Conservation (phyloP, 345 rosid species). For the Erucastrum elatum region DNA sequence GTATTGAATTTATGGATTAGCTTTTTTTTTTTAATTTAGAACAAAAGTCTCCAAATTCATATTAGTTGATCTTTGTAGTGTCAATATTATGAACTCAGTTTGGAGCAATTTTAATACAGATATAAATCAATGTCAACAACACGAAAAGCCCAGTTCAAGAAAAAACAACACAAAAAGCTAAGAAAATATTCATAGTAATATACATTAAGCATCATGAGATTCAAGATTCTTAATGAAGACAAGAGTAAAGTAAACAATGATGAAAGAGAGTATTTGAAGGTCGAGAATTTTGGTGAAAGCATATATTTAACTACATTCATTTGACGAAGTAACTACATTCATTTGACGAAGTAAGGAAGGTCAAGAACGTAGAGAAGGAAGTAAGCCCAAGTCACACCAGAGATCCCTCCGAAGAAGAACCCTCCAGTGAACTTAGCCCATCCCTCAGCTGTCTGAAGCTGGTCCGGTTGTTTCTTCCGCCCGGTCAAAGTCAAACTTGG, state of each 20-base stretch:
- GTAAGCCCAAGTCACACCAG: slow-evolving; percentile 95
- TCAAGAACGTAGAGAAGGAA: slow-evolving; percentile 80
- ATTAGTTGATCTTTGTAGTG: neutral
- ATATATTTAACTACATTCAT: slow-evolving; percentile 40
- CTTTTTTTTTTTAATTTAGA: neutral
- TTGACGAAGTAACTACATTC: slow-evolving; percentile 51
- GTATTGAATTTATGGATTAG: neutral
- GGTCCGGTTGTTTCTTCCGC: slow-evolving; percentile 92
- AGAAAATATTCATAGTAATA: slow-evolving; percentile 15
- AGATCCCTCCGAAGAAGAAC: slow-evolving; percentile 94
- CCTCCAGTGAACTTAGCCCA: slow-evolving; percentile 94
- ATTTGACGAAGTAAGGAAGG: slow-evolving; percentile 90
- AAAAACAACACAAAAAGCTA: neutral
- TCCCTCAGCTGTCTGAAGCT: slow-evolving; percentile 89
- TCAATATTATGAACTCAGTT: neutral
- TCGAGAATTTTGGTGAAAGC: neutral
- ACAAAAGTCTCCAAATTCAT: neutral
- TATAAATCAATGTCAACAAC: neutral
- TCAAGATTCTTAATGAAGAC: slow-evolving; percentile 31
- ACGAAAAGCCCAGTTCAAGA: neutral
- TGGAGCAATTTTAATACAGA: neutral
- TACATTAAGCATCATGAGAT: slow-evolving; percentile 27
- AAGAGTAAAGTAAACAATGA: slow-evolving; percentile 17
- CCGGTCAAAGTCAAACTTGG: slow-evolving; percentile 85
- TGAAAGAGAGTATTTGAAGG: slow-evolving; percentile 22